phyloP scores from a whole-genome alignment of 1,284 basidiomycete genomes.

The Chiua sp. region DNA sequence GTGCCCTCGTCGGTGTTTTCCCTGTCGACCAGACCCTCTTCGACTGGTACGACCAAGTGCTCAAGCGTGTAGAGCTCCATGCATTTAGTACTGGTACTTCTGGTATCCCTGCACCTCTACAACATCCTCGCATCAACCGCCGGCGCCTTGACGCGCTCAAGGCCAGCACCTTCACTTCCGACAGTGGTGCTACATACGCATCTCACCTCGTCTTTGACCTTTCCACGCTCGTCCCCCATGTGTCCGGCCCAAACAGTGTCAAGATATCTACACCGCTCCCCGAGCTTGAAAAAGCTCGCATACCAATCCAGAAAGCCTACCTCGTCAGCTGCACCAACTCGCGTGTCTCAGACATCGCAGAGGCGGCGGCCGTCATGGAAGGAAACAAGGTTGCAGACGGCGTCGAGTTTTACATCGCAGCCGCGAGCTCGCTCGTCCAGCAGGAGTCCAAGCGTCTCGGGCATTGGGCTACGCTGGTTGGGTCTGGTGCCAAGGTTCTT shows the following conservation, averaged over 20 bases:
- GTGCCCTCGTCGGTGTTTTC: conserved; percentile 95
- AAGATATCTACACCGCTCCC: conserved; percentile 95
- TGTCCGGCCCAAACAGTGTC: conserved; percentile 97
- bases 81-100: conserved; percentile 65
- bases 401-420: conserved; percentile 98
- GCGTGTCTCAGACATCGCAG: conserved; percentile 92
- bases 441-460: conserved; percentile 86
- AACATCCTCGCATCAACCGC: conserved; percentile 90
- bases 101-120: conserved; percentile 68
- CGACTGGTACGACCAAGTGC: conserved; percentile 86
- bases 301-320: conserved; percentile 97
- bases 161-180: conserved; percentile 65
- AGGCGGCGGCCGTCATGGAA: conserved; percentile 88
- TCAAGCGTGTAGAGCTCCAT: conserved; percentile 81
- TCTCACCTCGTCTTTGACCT: conserved; percentile 94
- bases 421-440: conserved; percentile 92
- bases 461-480: conserved; percentile 88
- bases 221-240: conserved; percentile 92
- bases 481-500: conserved; percentile 89
- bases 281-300: conserved; percentile 72
- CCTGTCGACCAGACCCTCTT: conserved; percentile 88
- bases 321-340: conserved; percentile 99
- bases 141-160: conserved; percentile 73
- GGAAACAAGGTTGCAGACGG: conserved; percentile 87
- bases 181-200: conserved; percentile 83